Conservation (phyloP, 345 rosid species). For the Alliaria petiolata region DNA sequence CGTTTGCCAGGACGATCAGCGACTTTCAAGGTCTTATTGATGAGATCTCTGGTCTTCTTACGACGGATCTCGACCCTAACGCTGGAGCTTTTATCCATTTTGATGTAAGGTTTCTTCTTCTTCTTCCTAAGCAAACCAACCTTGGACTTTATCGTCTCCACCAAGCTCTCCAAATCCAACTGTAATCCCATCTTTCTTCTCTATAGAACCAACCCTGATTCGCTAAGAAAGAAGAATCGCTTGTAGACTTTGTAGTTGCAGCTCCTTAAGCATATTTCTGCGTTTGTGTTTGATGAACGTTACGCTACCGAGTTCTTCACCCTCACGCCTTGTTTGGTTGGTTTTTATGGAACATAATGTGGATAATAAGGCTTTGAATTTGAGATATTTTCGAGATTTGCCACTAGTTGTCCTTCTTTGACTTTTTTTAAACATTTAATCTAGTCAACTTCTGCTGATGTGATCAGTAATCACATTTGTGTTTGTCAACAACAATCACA, state of each 20-base stretch:
- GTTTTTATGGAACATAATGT: neutral
- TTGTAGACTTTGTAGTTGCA: neutral
- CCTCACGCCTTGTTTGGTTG: neutral
- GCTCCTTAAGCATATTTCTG: neutral
- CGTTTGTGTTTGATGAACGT: slow-evolving; percentile 3
- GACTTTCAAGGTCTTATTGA: slow-evolving; percentile 67
- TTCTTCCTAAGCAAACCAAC: slow-evolving; percentile 54
- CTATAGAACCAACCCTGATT: neutral
- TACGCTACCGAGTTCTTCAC: slow-evolving; percentile 6
- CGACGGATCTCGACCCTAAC: slow-evolving; percentile 96
- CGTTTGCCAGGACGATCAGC: slow-evolving; percentile 84
- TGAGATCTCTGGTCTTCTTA: slow-evolving; percentile 71
- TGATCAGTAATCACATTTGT: slow-evolving; percentile 2
- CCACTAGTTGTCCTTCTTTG: slow-evolving; percentile 31
- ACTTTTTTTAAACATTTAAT: neutral
- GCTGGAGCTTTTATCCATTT: slow-evolving; percentile 90
- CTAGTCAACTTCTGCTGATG: slow-evolving; percentile 10
- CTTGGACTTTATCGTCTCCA: slow-evolving; percentile 89
- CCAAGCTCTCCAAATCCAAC: slow-evolving; percentile 67
- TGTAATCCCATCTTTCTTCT: slow-evolving; percentile 55
- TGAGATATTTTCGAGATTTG: slow-evolving; percentile 22
- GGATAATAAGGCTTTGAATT: slow-evolving; percentile 15
- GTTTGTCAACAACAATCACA: slow-evolving; percentile 11
- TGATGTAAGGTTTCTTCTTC: slow-evolving; percentile 65
- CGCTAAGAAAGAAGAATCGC: neutral